Conservation (phyloP, 2,329 filamentous ascomycete genomes). For the Apiospora kogelbergensis region DNA sequence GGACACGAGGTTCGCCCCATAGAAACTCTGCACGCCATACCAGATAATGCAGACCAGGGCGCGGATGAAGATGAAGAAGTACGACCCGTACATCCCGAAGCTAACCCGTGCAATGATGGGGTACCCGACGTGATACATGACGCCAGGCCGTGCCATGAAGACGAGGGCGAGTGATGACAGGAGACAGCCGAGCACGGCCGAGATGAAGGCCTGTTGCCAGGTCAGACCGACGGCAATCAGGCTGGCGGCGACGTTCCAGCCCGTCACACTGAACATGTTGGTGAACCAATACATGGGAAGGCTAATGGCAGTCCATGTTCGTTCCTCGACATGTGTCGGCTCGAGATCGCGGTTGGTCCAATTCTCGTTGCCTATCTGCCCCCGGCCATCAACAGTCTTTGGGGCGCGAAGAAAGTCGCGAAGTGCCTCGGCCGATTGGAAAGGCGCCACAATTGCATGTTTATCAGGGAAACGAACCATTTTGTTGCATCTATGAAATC, state of each 20-base stretch:
- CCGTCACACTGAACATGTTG: constrained; percentile 26
- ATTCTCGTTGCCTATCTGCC: constrained; percentile 21
- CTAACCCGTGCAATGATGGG: constrained; percentile 37
- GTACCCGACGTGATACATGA: constrained; percentile 28
- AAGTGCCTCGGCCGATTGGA: constrained; percentile 25
- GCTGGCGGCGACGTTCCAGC: constrained; percentile 30
- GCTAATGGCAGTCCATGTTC: constrained; percentile 31
- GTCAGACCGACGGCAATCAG: constrained; percentile 29
- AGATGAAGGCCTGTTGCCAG: constrained; percentile 29
- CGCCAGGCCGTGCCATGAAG: constrained; percentile 27
- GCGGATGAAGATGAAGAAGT: constrained; percentile 38
- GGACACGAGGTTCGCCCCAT: constrained; percentile 24
- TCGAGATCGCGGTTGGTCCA: constrained; percentile 34
- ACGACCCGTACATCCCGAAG: constrained; percentile 43
- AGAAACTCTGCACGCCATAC: constrained; percentile 24
- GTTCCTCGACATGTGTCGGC: constrained; percentile 26
- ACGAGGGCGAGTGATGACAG: constrained; percentile 25
- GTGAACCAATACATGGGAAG: constrained; percentile 31
- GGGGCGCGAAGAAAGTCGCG: constrained; percentile 23
- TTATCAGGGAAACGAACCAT: not conserved
- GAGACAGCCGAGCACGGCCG: constrained; percentile 24
- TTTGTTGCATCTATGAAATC: not conserved
- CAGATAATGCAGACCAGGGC: constrained; percentile 31
- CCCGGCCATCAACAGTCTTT: constrained; percentile 17
- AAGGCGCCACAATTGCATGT: constrained; percentile 21